Evolutionary conservation across 2,329 filamentous ascomycete genomes (phyloP), one percentile per base, ranked within the genome.

Genomic region (Botrytis tulipae): DNA sequence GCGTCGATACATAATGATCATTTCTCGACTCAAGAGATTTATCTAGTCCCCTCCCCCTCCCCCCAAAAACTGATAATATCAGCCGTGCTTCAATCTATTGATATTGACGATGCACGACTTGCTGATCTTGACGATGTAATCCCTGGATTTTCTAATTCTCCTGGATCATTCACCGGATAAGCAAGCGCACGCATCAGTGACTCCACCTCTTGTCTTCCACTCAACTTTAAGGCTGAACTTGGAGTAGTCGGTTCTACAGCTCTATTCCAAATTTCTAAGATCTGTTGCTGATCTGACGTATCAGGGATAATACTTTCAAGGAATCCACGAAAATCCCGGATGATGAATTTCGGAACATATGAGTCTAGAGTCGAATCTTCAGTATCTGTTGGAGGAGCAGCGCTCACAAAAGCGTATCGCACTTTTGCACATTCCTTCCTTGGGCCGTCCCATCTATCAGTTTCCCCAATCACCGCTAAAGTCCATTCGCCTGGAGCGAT

Each of bases 321-420:
- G 25, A 63, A 70, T 4, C 46, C 57, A 68, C 32, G 14, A n/a
- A 73, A 22, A 62, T 61, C 57, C 20, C 51, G 9, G 35, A 70
- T 54, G 32, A 73, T 16, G 8, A 73, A 22, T 29, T 61, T 20
- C 29, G 40, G 65, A 54, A 54, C 16, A 40, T 44, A 32, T 16
- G 65, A 70, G 8, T 40, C 46, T 48, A 25, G 5, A 14, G 32
- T 61, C 9, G 71, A 12, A 40, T 60, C 54, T 61, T 61, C 67
- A 16, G 32, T 25, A 40, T 37, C 4, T 9, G 44, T 6, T 14
- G 42, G 10, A 60, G 62, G 42, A 62, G 42, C 54, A 51, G 54
- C 42, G 25, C 65, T 57, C 25, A 73, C 42, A 54, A 73, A 73
- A 32, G 57, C 65, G 62, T 70, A 73, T 40, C 20, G 54, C 5